Percentiles rank a stretch among this genome's conserved stretches.
phyloP scores from a whole-genome alignment of 2,329 filamentous ascomycete genomes.

The Penicillium nordicum region DNA sequence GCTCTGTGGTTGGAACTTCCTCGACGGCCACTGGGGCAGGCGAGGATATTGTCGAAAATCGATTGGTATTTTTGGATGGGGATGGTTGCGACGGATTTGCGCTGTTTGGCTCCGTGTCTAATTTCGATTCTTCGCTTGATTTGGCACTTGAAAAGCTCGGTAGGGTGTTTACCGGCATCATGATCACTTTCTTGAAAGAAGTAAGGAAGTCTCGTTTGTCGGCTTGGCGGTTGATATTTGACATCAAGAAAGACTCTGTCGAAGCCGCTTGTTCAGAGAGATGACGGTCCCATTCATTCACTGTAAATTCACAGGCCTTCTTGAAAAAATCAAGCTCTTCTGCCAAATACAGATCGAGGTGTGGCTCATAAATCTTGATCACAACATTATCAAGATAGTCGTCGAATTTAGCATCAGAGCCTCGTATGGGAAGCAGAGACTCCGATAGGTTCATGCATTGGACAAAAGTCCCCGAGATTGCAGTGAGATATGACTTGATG shows the following conservation, averaged over 20 bases:
- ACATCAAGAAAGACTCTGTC: slow-evolving; percentile 93
- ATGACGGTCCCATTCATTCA: slow-evolving; percentile 85
- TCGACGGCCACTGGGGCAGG: slow-evolving; percentile 41
- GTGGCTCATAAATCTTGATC: slow-evolving; percentile 76
- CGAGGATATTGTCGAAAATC: slow-evolving; percentile 39
- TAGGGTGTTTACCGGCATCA: slow-evolving; percentile 94
- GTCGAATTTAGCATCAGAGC: slow-evolving; percentile 57
- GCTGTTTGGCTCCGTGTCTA: slow-evolving; percentile 20
- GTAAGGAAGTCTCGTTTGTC: slow-evolving; percentile 95
- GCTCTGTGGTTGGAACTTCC: slow-evolving; percentile 80
- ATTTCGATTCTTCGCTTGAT: slow-evolving; percentile 42
- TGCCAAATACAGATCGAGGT: slow-evolving; percentile 87
- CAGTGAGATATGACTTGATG: slow-evolving; percentile 74
- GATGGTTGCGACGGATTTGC: slow-evolving; percentile 18
- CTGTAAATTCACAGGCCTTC: slow-evolving; percentile 69
- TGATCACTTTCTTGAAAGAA: slow-evolving; percentile 97
- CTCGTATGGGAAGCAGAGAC: slow-evolving; percentile 63
- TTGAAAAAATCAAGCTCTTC: slow-evolving; percentile 89
- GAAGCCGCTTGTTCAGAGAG: slow-evolving; percentile 86
- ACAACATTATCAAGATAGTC: slow-evolving; percentile 66
- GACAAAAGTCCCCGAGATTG: slow-evolving; percentile 81
- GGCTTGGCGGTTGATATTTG: slow-evolving; percentile 86
- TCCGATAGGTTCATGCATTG: slow-evolving; percentile 76
- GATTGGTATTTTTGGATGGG: slow-evolving; percentile 30
- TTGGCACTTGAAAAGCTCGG: slow-evolving; percentile 66